Conservation (phyloP, 2,329 filamentous ascomycete genomes). For the Colletotrichum magnum region DNA sequence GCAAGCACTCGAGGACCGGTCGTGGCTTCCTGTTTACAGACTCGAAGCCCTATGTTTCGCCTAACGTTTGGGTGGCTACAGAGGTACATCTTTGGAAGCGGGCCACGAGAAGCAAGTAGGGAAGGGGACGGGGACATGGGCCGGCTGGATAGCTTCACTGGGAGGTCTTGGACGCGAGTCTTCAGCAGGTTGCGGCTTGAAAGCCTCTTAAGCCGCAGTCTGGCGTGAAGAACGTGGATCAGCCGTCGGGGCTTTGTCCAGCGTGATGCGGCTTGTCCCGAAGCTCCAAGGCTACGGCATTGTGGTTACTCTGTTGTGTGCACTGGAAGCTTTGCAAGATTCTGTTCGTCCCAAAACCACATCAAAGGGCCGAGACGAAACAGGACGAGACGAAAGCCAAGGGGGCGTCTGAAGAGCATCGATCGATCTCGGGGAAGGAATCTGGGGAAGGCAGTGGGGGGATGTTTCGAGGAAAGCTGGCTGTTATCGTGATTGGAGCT, state of each 20-base stretch:
- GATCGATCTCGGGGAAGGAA: neutral
- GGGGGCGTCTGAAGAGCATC: neutral
- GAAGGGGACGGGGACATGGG: conserved; percentile 2
- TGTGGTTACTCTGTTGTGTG: conserved; percentile 4
- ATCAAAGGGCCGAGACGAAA: conserved; percentile 8
- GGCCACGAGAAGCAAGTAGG: conserved; percentile 4
- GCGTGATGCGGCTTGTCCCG: conserved; percentile 19
- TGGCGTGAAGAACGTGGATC: neutral
- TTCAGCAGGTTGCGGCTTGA: conserved; percentile 21
- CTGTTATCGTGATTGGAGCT: neutral
- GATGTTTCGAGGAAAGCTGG: neutral
- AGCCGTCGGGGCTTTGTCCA: conserved; percentile 29
- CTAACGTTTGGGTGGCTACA: neutral
- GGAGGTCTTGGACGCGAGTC: conserved; percentile 3
- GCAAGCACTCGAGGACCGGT: conserved; percentile 18
- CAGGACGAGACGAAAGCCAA: neutral
- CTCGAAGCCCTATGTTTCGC: conserved; percentile 26
- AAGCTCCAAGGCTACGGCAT: neutral
- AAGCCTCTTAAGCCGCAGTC: conserved; percentile 1
- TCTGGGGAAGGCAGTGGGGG: neutral
- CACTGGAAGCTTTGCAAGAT: neutral
- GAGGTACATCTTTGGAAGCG: neutral
- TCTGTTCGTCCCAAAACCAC: conserved; percentile 1
- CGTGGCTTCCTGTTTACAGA: conserved; percentile 38
- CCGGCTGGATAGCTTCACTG: neutral